Conservation (phyloP, 2,329 filamentous ascomycete genomes). For the Fusarium camptoceras region DNA sequence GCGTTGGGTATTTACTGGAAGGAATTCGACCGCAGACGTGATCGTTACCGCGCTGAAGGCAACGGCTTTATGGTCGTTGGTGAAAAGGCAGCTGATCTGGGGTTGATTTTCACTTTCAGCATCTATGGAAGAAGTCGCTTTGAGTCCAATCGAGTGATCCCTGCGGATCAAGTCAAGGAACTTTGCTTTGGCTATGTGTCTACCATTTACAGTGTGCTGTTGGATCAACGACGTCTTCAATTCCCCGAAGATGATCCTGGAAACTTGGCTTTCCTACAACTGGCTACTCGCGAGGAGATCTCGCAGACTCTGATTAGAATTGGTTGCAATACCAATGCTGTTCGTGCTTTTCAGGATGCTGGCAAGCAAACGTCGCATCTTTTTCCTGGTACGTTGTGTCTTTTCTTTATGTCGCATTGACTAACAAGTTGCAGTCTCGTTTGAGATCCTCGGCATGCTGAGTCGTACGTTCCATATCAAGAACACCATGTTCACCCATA, state of each 20-base stretch:
- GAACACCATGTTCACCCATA: conserved; percentile 62
- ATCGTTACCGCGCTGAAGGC: conserved; percentile 66
- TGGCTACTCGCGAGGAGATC: conserved; percentile 63
- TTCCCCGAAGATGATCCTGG: conserved; percentile 56
- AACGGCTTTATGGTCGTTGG: conserved; percentile 66
- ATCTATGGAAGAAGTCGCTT: conserved; percentile 63
- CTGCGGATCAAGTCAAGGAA: conserved; percentile 64
- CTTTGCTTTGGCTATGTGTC: conserved; percentile 67
- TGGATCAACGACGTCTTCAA: conserved; percentile 55
- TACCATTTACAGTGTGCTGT: conserved; percentile 61
- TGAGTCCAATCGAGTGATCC: conserved; percentile 63
- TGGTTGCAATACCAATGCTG: conserved; percentile 65
- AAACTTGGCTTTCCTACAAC: conserved; percentile 58
- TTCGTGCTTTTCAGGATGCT: conserved; percentile 57
- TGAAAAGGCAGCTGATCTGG: conserved; percentile 60
- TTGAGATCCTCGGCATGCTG: conserved; percentile 70
- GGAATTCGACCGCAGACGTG: conserved; percentile 64
- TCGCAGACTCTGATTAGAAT: conserved; percentile 64
- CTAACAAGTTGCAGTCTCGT: conserved; percentile 58
- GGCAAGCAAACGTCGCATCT: conserved; percentile 59
- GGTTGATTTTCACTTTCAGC: conserved; percentile 66
- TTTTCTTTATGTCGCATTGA: not conserved
- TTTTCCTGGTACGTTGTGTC: conserved; percentile 58
- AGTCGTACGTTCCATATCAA: conserved; percentile 62
- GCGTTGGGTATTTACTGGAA: conserved; percentile 69